These are phyloP conservation scores for Zymoseptoria brevis DNA, from an alignment of 2,329 filamentous ascomycete species.

Conservation along the genomic window DNA sequence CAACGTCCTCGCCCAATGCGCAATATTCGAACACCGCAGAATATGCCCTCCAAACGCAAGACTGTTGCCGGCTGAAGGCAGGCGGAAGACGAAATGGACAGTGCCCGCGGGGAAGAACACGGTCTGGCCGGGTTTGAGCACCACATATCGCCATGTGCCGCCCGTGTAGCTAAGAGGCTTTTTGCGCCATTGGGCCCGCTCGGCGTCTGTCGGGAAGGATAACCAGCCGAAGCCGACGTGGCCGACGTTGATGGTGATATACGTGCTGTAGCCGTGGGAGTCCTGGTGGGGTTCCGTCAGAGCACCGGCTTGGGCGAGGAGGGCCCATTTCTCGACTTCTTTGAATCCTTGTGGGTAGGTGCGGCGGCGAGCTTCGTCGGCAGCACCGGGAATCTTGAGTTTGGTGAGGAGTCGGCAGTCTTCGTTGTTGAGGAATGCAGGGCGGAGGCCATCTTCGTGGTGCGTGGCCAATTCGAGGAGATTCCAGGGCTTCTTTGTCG, in stretches of 20 bases:
- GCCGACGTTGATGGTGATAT: conserved; percentile 28
- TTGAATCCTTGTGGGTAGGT: conserved; percentile 26
- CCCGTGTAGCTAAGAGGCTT: conserved; percentile 15
- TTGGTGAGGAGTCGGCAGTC: conserved; percentile 28
- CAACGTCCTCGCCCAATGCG: conserved; percentile 39
- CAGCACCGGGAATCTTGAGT: conserved; percentile 22
- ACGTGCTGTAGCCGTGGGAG: conserved; percentile 29
- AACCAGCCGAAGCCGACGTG: conserved; percentile 28
- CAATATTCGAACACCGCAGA: conserved; percentile 28
- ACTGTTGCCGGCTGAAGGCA: conserved; percentile 23
- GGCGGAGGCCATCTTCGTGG: conserved; percentile 26
- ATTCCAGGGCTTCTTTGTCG: conserved; percentile 22
- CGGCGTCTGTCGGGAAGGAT: conserved; percentile 18
- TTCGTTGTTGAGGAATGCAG: conserved; percentile 25
- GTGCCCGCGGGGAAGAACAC: conserved; percentile 28
- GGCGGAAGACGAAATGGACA: conserved; percentile 29
- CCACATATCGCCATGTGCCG: conserved; percentile 25
- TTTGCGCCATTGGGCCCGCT: conserved; percentile 21
- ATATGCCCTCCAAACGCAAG: conserved; percentile 29
- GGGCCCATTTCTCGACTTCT: conserved; percentile 29
- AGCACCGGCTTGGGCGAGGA: conserved; percentile 28
- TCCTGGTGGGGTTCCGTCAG: conserved; percentile 30
- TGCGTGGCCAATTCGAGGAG: conserved; percentile 27
- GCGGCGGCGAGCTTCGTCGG: conserved; percentile 21
- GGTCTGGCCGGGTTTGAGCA: conserved; percentile 25